Conservation (phyloP, 805 yeast genomes). For the Saccharomycopsis malanga region DNA sequence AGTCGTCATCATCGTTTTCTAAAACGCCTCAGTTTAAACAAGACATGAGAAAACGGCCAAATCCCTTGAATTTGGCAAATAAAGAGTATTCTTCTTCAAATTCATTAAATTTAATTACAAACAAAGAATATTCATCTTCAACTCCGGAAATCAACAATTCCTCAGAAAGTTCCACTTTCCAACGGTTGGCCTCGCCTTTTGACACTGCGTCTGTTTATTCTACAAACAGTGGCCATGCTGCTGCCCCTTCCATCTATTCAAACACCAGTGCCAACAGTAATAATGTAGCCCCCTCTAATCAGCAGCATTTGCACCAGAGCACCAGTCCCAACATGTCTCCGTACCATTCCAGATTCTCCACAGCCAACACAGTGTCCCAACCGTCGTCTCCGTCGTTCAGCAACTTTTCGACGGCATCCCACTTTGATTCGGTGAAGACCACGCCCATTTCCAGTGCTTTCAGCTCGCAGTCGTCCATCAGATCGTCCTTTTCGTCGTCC, state of each 20-base stretch:
- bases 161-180: too few species aligned
- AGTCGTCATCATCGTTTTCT: conserved; percentile 8
- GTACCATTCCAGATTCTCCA: conserved; percentile 11
- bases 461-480: conserved; percentile 12
- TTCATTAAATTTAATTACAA: too few species aligned
- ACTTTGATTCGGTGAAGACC: conserved; percentile 21
- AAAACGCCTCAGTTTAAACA: conserved; percentile 19
- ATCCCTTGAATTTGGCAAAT: conserved; percentile 6
- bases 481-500: conserved; percentile 15
- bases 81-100: neutral
- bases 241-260: neutral
- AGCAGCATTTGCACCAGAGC: neutral
- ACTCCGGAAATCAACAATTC: neutral
- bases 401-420: conserved; percentile 12
- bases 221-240: neutral
- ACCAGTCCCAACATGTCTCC: conserved; percentile 18
- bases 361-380: conserved; percentile 12
- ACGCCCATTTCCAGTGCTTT: conserved; percentile 17
- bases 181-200: too few species aligned
- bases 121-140: neutral
- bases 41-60: conserved; percentile 10
- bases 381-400: conserved; percentile 19
- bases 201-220: neutral
- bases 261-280: neutral
- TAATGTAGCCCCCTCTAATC: neutral